These are phyloP conservation scores for Xylaria flabelliformis DNA, from an alignment of 495 filamentous ascomycete genomes.

Conservation along the genomic window DNA sequence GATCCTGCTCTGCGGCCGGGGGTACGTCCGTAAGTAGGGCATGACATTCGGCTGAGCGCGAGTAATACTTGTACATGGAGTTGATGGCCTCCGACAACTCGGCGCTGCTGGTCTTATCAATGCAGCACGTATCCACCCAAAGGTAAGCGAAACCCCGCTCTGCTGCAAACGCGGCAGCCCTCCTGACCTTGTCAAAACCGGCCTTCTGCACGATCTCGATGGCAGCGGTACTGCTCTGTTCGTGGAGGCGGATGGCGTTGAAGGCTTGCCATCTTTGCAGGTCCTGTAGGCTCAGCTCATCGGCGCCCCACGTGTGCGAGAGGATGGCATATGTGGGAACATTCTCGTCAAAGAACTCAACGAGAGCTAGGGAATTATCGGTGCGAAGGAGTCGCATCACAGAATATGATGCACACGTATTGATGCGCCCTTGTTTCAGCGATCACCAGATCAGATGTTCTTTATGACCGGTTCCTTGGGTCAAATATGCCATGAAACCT, in stretches of 20 bases:
- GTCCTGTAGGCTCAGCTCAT: slow-evolving; percentile 46
- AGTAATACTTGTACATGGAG: slow-evolving; percentile 50
- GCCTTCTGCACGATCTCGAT: background rate
- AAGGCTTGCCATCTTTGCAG: slow-evolving; percentile 10
- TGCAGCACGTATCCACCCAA: slow-evolving; percentile 52
- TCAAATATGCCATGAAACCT: background rate
- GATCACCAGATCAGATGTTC: background rate
- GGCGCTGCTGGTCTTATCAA: slow-evolving; percentile 45
- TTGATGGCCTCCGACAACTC: background rate
- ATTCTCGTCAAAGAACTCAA: slow-evolving; percentile 40
- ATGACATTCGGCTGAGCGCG: slow-evolving; percentile 43
- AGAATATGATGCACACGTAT: background rate
- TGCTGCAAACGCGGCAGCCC: slow-evolving; percentile 32
- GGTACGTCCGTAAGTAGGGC: slow-evolving; percentile 47
- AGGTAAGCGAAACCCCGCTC: slow-evolving; percentile 32
- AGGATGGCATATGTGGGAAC: slow-evolving; percentile 52
- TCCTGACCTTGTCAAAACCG: slow-evolving; percentile 35
- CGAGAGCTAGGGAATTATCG: slow-evolving; percentile 42
- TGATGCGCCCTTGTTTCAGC: background rate
- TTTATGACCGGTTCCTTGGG: background rate
- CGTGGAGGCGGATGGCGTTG: background rate
- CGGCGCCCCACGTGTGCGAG: slow-evolving; percentile 50
- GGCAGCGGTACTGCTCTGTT: background rate
- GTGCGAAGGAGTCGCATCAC: slow-evolving; percentile 50
- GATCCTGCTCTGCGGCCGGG: slow-evolving; percentile 13